These are phyloP conservation scores for Quercus mongolica DNA, from an alignment of 306 rosid species.

Conservation along the genomic window DNA sequence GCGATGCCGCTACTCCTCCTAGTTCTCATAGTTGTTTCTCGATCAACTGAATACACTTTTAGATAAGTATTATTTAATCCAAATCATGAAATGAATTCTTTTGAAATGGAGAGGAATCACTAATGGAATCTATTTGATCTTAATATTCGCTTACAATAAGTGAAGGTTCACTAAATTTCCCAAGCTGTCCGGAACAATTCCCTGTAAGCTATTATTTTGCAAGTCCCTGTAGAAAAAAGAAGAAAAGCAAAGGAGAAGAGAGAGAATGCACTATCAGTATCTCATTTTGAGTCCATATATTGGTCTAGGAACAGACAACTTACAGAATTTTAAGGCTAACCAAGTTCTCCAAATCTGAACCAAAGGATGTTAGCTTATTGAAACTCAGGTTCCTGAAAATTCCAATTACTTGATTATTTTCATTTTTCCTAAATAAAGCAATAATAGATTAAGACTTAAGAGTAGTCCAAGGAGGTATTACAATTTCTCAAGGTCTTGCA, in stretches of 20 bases:
- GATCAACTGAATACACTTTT: too few relatives aligned
- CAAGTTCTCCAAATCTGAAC: constrained; percentile 63
- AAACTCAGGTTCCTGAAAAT: constrained; percentile 85
- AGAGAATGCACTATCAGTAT: constrained; percentile 13
- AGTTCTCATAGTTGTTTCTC: too few relatives aligned
- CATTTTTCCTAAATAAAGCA: not conserved
- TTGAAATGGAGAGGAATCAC: not conserved
- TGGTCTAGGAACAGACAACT: constrained; percentile 30
- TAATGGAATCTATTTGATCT: not conserved
- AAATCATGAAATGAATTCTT: too few relatives aligned
- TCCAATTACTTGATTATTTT: constrained; percentile 14
- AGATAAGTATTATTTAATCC: too few relatives aligned
- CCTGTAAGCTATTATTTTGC: constrained; percentile 69
- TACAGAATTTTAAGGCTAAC: constrained; percentile 72
- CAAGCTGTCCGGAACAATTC: constrained; percentile 77
- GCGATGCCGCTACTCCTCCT: too few relatives aligned
- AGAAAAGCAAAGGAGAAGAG: not conserved
- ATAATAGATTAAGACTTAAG: not conserved
- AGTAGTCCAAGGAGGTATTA: constrained; percentile 32
- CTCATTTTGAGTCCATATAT: not conserved
- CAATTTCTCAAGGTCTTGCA: constrained; percentile 77
- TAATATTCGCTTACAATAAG: constrained; percentile 55
- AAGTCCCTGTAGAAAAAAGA: constrained; percentile 54
- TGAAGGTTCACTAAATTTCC: constrained; percentile 82
- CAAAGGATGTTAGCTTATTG: constrained; percentile 71